Percentiles rank a stretch among this genome's conserved stretches.
Evolutionary conservation across 257 asterid genomes (phyloP).

Genomic region (Pogostemon cablin): DNA sequence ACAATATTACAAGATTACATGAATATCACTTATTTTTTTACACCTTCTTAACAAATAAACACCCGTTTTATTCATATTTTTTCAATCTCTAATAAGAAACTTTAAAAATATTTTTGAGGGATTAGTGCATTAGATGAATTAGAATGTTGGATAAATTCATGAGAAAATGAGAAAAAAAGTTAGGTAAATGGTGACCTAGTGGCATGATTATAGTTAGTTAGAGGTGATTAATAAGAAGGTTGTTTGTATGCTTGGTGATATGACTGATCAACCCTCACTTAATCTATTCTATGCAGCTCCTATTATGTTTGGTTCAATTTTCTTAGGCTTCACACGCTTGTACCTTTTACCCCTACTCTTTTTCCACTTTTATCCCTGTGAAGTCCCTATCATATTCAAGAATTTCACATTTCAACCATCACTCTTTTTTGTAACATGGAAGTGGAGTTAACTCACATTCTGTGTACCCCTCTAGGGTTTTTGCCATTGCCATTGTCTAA

Average conservation of each 20-base stretch:
- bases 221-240: constrained; percentile 31
- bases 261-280: constrained; percentile 35
- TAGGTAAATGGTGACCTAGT: constrained; percentile 28
- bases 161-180: neutral
- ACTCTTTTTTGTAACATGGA: constrained; percentile 22
- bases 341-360: constrained; percentile 30
- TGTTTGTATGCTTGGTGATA: constrained; percentile 27
- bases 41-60: too few relatives aligned
- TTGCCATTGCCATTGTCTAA: constrained; percentile 37
- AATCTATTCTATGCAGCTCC: constrained; percentile 38
- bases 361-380: constrained; percentile 28
- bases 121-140: too few relatives aligned
- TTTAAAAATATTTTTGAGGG: too few relatives aligned
- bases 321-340: constrained; percentile 35
- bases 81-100: too few relatives aligned
- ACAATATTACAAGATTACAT: too few relatives aligned
- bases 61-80: too few relatives aligned
- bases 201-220: constrained; percentile 40
- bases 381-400: constrained; percentile 44
- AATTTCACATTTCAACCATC: constrained; percentile 41
- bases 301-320: constrained; percentile 33
- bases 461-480: constrained; percentile 12
- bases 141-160: neutral
- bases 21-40: too few relatives aligned
- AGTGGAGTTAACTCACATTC: constrained; percentile 28